Evolutionary conservation across 2,329 filamentous ascomycete genomes (phyloP).

Genomic region (Biscogniauxia mediterranea): DNA sequence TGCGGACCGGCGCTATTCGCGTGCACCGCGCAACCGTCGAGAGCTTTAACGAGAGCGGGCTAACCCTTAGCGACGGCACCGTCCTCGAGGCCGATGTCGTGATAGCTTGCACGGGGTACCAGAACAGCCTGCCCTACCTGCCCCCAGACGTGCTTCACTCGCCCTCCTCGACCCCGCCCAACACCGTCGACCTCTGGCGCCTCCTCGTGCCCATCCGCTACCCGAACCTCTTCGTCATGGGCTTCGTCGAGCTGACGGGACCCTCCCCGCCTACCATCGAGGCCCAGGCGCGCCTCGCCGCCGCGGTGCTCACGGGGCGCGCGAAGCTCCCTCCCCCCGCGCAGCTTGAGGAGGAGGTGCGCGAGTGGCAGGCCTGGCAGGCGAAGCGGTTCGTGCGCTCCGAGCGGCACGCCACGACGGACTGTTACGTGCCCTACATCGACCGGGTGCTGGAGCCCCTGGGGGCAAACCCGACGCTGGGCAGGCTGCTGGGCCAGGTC

Average conservation of each 20-base stretch:
- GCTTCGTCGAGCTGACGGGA: conserved; percentile 33
- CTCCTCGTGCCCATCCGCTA: conserved; percentile 31
- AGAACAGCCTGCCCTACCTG: conserved; percentile 25
- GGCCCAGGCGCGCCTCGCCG: conserved; percentile 35
- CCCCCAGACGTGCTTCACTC: conserved; percentile 24
- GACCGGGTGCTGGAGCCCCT: conserved; percentile 34
- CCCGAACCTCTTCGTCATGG: conserved; percentile 34
- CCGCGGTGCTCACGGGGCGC: conserved; percentile 28
- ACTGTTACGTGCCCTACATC: conserved; percentile 31
- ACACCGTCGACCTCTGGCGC: conserved; percentile 34
- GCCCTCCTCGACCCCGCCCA: conserved; percentile 16
- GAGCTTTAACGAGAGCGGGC: conserved; percentile 28
- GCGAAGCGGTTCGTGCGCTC: conserved; percentile 30
- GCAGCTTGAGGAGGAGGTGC: conserved; percentile 29
- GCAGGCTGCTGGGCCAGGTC: conserved; percentile 26
- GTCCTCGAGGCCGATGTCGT: conserved; percentile 24
- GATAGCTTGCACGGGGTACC: conserved; percentile 14
- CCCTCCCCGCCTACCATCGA: conserved; percentile 33
- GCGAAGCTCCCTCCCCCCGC: conserved; percentile 26
- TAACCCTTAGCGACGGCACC: conserved; percentile 30
- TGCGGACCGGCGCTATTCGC: conserved; percentile 31
- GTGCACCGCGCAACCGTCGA: conserved; percentile 34
- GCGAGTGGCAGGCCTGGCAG: conserved; percentile 26
- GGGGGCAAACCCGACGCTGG: conserved; percentile 32
- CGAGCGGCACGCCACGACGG: conserved; percentile 30